Percentiles rank a stretch among this genome's conserved stretches.
Conservation (phyloP, 2,329 filamentous ascomycete species). For the Diaporthe aspalathi region DNA sequence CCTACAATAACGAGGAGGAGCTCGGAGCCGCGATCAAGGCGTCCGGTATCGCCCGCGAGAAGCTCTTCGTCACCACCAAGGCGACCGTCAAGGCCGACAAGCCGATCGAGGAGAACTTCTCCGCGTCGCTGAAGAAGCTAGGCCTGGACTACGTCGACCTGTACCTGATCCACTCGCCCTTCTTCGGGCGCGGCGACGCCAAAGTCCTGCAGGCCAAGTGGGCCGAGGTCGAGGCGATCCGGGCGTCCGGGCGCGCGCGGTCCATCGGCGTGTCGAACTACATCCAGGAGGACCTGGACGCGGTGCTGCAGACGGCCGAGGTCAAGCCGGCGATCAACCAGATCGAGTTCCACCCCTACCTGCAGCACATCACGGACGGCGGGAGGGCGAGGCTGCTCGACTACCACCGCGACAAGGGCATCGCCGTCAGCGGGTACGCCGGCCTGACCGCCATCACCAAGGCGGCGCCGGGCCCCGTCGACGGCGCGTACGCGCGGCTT, state of each 20-base stretch:
- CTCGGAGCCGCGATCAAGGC: conserved; percentile 36
- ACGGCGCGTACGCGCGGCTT: conserved; percentile 49
- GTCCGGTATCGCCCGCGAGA: conserved; percentile 23
- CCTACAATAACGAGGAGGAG: conserved; percentile 37
- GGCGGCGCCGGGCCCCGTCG: conserved; percentile 51
- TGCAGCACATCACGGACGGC: conserved; percentile 60
- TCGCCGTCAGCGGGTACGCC: conserved; percentile 51
- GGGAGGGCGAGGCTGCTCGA: conserved; percentile 42
- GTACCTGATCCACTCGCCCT: conserved; percentile 36
- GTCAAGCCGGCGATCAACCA: conserved; percentile 76
- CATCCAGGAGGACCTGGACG: conserved; percentile 61
- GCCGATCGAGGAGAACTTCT: conserved; percentile 60
- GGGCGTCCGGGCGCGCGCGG: conserved; percentile 69
- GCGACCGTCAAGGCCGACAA: conserved; percentile 38
- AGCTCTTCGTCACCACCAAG: conserved; percentile 39
- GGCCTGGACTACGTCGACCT: conserved; percentile 73
- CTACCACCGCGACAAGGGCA: conserved; percentile 53
- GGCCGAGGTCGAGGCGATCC: conserved; percentile 70
- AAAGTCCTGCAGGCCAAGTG: conserved; percentile 64
- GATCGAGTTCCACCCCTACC: conserved; percentile 79
- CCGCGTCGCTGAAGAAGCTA: conserved; percentile 69
- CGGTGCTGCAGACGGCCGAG: conserved; percentile 64
- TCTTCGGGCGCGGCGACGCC: conserved; percentile 40
- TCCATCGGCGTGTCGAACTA: conserved; percentile 83
- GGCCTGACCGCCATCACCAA: conserved; percentile 45